Evolutionary conservation across 192 early-diverging fungal species (phyloP).

Genomic region (Coemansia sp.): DNA sequence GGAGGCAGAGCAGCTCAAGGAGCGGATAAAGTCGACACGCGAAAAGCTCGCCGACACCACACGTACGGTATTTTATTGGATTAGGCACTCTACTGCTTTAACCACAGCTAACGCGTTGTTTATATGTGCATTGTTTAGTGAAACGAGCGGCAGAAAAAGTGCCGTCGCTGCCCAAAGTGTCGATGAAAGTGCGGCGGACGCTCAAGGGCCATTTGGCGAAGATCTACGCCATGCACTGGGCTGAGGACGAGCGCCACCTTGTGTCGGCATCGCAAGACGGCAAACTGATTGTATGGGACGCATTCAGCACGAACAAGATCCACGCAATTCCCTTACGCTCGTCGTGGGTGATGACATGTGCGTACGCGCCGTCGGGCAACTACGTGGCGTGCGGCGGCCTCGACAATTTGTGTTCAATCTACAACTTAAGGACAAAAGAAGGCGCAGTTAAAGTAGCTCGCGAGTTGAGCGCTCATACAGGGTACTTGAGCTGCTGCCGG

Average conservation of each 20-base stretch:
- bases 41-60: conserved; percentile 94
- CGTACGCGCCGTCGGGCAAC: conserved; percentile 96
- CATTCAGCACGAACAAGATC: conserved; percentile 97
- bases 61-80: conserved; percentile 62
- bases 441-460: conserved; percentile 91
- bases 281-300: conserved; percentile 99
- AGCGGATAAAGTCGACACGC: conserved; percentile 92
- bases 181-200: conserved; percentile 94
- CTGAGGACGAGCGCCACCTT: conserved; percentile 92
- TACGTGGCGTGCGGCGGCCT: conserved; percentile 99
- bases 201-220: conserved; percentile 98
- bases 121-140: conserved; percentile 58
- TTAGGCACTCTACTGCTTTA: background rate
- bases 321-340: conserved; percentile 98
- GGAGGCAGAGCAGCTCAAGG: conserved; percentile 95
- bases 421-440: conserved; percentile 94
- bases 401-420: conserved; percentile 99
- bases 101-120: background rate
- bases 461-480: conserved; percentile 94
- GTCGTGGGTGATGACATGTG: conserved; percentile 99
- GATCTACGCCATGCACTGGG: conserved; percentile 99
- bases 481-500: conserved; percentile 96
- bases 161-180: conserved; percentile 82
- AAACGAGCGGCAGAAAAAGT: conserved; percentile 81
- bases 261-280: conserved; percentile 99